Evolutionary conservation across 2,329 filamentous ascomycete genomes (phyloP), one percentile per base, ranked within the genome.

Genomic region (Aspergillus neotritici): DNA sequence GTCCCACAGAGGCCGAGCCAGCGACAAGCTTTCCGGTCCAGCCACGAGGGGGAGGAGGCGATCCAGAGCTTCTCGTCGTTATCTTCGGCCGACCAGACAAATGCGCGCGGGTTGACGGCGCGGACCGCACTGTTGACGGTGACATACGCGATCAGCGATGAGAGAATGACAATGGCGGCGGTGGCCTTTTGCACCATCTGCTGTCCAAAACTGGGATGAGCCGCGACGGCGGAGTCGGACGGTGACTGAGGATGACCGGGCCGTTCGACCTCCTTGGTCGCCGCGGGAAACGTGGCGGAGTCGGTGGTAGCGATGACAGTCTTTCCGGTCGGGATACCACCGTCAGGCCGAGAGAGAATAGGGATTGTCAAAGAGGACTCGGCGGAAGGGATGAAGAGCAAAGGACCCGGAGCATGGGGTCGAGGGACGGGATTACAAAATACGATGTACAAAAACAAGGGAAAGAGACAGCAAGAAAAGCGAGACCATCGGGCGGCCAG

Each of bases 1-100:
- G 87, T 63, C 16, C 87, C 88, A 61, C 89, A 95, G 21, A 94
- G 64, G 29, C 85, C 77, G 33, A 94, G 68, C 84, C 84, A 94
- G 35, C 80, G 79, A 62, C 89, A 94, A 6, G 80, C 72, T 59
- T 87, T 87, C 28, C 85, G 77, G 63, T 90, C 86, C 47, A 83
- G 64, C 77, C 84, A 90, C 57, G 82, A 83, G 31, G 80, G 80
- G 11, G 84, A 87, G 13, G 78, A 83, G 35, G 78, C 73, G 37
- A 90, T 79, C 86, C 86, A 91, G 52, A 66, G 69, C 45, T 70
- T 68, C 60, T 87, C 83, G 52, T 82, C 79, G 40, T 72, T 68
- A 38, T 76, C 74, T 64, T 83, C 81, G 39, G 79, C 78, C 30
- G 74, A 74, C 67, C 67, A 71, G 46, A 76, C 72, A 44, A 78